phyloP scores from a whole-genome alignment of 768 basidiomycete species.

The Collybia nuda region DNA sequence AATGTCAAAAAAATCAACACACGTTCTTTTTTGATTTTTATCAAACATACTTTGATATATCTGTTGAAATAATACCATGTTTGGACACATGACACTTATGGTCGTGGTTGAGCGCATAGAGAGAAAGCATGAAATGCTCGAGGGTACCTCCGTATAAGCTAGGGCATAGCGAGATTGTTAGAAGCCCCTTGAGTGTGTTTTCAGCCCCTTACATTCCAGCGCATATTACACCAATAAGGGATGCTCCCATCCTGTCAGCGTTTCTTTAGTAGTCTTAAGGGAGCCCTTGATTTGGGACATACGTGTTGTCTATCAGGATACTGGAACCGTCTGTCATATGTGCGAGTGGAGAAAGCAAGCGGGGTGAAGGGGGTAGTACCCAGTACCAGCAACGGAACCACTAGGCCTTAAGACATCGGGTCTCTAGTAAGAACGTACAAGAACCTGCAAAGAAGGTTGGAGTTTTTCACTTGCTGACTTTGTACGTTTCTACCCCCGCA shows the following conservation, averaged over 20 bases:
- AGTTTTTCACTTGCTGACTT: neutral
- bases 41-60: constrained; percentile 35
- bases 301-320: constrained; percentile 35
- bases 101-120: neutral
- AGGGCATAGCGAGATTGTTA: constrained; percentile 1
- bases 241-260: constrained; percentile 44
- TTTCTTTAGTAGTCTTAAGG: neutral
- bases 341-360: neutral
- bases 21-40: neutral
- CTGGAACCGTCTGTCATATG: constrained; percentile 16
- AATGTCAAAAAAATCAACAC: too few species aligned
- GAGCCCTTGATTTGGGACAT: constrained; percentile 11
- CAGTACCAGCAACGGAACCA: constrained; percentile 13
- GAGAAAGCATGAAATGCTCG: neutral
- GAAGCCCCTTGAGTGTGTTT: neutral
- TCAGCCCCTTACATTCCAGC: constrained; percentile 39
- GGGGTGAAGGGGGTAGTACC: constrained; percentile 13
- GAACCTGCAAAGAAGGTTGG: constrained; percentile 16
- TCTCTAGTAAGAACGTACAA: constrained; percentile 14
- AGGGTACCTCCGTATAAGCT: constrained; percentile 55
- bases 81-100: constrained; percentile 53
- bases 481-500: constrained; percentile 17
- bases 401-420: constrained; percentile 26
- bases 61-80: constrained; percentile 55
- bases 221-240: constrained; percentile 48